phyloP scores from a whole-genome alignment of 805 yeast species.

The Wickerhamiella brachini region DNA sequence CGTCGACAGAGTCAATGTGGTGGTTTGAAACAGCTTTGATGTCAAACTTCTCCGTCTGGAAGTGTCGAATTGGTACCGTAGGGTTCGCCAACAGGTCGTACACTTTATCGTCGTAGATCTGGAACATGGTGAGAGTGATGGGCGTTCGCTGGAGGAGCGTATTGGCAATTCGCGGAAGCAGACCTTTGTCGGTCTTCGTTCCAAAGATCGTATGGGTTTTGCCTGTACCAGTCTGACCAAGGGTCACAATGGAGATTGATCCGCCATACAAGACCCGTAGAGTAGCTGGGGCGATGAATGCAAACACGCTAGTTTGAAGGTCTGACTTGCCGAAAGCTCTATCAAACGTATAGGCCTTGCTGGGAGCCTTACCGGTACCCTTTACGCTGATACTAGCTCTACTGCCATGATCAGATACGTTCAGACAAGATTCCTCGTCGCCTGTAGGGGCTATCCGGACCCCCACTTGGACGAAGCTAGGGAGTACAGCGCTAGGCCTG shows the following conservation, averaged over 20 bases:
- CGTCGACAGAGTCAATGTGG: neutral
- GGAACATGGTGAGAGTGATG: slow-evolving; percentile 34
- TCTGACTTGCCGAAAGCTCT: neutral
- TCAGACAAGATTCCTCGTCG: neutral
- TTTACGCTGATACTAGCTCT: neutral
- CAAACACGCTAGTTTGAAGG: neutral
- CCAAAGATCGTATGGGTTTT: slow-evolving; percentile 31
- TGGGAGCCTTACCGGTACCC: neutral
- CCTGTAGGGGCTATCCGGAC: neutral
- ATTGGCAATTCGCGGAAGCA: neutral
- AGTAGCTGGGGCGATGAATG: neutral
- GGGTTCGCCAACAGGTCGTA: slow-evolving; percentile 35
- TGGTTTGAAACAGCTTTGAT: slow-evolving; percentile 6
- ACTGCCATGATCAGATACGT: neutral
- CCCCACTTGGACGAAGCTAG: neutral
- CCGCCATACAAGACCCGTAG: slow-evolving; percentile 12
- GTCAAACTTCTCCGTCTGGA: slow-evolving; percentile 41
- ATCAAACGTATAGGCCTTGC: neutral
- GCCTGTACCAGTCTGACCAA: slow-evolving; percentile 27
- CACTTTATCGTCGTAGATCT: slow-evolving; percentile 59
- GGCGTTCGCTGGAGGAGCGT: neutral
- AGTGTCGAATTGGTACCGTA: slow-evolving; percentile 7
- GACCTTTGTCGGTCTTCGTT: slow-evolving; percentile 6
- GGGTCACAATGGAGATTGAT: slow-evolving; percentile 19
- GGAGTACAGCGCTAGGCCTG: neutral